A percentile compares a stretch with the other conserved stretches of the same genome.
These are phyloP conservation scores for Pseudonitzschia multiseries DNA, from an alignment of 108 stramenopile genomes.

Conservation along the genomic window DNA sequence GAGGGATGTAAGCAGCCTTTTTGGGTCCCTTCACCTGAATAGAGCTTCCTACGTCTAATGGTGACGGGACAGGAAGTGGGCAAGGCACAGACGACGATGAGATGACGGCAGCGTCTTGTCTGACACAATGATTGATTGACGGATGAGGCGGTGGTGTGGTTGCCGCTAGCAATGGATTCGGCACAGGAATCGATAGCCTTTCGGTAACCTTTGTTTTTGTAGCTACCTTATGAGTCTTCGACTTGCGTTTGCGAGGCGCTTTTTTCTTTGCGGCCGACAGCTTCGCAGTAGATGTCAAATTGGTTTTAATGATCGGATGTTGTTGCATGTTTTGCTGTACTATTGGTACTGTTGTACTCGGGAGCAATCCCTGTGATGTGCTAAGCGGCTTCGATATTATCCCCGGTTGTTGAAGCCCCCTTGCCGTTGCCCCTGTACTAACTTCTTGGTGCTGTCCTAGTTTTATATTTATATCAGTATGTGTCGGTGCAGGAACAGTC, in stretches of 20 bases:
- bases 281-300: neutral
- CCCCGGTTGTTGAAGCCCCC: constrained; percentile 4
- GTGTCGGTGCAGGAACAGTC: neutral
- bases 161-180: constrained; percentile 22
- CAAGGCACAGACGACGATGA: constrained; percentile 55
- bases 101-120: neutral
- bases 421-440: constrained; percentile 1
- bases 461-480: neutral
- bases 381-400: constrained; percentile 10
- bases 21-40: neutral
- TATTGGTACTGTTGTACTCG: neutral
- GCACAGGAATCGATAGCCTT: constrained; percentile 18
- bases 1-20: neutral
- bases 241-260: constrained; percentile 10
- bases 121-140: constrained; percentile 4
- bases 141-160: neutral
- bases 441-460: constrained; percentile 1
- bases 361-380: neutral
- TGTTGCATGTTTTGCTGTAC: neutral
- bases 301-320: neutral
- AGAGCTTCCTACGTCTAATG: neutral
- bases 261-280: constrained; percentile 10
- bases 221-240: neutral
- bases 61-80: constrained; percentile 52
- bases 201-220: constrained; percentile 3